Percentiles rank a stretch among this genome's conserved stretches.
These are phyloP conservation scores for Medicago arabica DNA, from an alignment of 306 rosid genomes.

Conservation along the genomic window DNA sequence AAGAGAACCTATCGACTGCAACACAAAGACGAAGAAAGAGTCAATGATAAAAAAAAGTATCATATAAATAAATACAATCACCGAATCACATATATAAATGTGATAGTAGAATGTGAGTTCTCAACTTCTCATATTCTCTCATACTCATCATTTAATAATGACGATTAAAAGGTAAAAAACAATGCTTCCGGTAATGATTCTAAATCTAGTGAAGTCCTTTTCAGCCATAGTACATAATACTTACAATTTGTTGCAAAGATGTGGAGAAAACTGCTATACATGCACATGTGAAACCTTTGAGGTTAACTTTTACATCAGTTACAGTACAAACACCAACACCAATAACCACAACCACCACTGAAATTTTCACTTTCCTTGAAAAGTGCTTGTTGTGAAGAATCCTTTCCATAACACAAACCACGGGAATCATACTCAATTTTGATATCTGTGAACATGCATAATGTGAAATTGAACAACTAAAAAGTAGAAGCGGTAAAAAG, in stretches of 20 bases:
- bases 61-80: not conserved
- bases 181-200: not conserved
- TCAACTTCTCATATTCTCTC: not conserved
- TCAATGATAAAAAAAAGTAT: constrained; percentile 11
- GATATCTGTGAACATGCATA: constrained; percentile 62
- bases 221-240: constrained; percentile 30
- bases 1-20: constrained; percentile 88
- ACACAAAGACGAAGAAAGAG: constrained; percentile 31
- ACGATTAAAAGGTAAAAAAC: not conserved
- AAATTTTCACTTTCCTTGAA: constrained; percentile 71
- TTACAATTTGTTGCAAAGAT: constrained; percentile 93
- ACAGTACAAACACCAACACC: constrained; percentile 95
- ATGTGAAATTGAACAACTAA: constrained; percentile 8
- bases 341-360: constrained; percentile 83
- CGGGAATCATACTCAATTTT: constrained; percentile 96
- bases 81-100: not conserved
- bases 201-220: not conserved
- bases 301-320: constrained; percentile 90
- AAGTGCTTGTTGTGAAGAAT: constrained; percentile 78
- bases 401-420: constrained; percentile 96
- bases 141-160: not conserved
- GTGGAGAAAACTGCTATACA: constrained; percentile 77
- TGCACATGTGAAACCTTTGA: constrained; percentile 80
- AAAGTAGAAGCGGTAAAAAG: constrained; percentile 2
- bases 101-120: not conserved